phyloP scores from a whole-genome alignment of 2,329 filamentous ascomycete species.

The Botrytis pseudocinerea region DNA sequence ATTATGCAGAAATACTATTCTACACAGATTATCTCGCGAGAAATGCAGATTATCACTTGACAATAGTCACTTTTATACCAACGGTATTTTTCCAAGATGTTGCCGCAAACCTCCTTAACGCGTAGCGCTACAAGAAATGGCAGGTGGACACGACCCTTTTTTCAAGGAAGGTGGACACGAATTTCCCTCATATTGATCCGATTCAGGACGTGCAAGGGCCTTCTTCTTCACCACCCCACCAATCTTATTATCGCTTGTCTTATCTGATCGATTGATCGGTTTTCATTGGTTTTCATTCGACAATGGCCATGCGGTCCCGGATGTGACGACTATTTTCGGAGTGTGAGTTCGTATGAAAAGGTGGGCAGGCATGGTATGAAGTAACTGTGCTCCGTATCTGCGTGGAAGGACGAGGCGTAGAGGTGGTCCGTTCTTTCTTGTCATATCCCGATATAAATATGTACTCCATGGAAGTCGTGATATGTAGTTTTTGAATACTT shows the following conservation, averaged over 20 bases:
- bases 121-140: neutral
- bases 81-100: neutral
- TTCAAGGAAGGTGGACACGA: neutral
- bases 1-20: neutral
- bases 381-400: neutral
- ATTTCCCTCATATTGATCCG: neutral
- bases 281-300: neutral
- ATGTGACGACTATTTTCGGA: neutral
- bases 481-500: neutral
- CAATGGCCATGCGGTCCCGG: neutral
- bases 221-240: neutral
- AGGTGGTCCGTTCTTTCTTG: neutral
- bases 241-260: neutral
- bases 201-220: neutral
- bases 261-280: conserved; percentile 9
- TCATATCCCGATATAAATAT: neutral
- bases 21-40: neutral
- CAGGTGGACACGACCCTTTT: conserved; percentile 8
- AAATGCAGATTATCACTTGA: neutral
- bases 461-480: neutral
- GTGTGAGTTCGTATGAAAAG: neutral
- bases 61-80: neutral
- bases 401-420: neutral
- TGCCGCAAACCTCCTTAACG: neutral
- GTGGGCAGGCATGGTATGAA: neutral